Percentiles rank a stretch among this genome's conserved stretches.
phyloP scores from a whole-genome alignment of 495 filamentous ascomycete genomes.

The Viridothelium virens region DNA sequence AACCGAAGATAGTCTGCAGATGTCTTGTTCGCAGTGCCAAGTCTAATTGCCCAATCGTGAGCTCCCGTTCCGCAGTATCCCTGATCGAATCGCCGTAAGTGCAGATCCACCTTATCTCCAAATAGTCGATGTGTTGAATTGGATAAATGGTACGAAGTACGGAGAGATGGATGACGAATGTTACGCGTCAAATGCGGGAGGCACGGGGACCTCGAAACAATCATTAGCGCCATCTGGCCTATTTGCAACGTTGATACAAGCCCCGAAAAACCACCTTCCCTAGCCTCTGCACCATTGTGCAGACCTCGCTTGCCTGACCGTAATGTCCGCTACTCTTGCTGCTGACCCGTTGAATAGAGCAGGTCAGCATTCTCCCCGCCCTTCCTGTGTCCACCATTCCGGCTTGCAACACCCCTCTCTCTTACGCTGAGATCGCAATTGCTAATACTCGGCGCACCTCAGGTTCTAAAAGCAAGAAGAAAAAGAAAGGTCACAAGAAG shows the following conservation, averaged over 20 bases:
- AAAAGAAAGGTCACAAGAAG: constrained; percentile 5
- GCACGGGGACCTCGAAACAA: not conserved
- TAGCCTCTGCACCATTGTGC: not conserved
- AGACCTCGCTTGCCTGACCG: not conserved
- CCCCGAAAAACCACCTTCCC: not conserved
- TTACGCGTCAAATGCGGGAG: constrained; percentile 11
- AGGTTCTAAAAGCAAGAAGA: not conserved
- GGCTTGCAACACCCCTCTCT: not conserved
- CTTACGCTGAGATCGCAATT: not conserved
- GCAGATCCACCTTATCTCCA: too few relatives aligned
- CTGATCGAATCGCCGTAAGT: too few relatives aligned
- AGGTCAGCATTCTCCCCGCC: not conserved
- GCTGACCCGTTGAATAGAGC: not conserved
- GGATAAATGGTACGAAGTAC: not conserved
- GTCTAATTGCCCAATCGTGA: too few relatives aligned
- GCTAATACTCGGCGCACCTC: not conserved
- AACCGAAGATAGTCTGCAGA: too few relatives aligned
- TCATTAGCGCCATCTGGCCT: not conserved
- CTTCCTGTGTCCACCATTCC: not conserved
- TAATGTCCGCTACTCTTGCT: constrained; percentile 1
- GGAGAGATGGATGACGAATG: not conserved
- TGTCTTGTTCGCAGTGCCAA: too few relatives aligned
- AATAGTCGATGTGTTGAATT: too few relatives aligned
- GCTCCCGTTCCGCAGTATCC: too few relatives aligned
- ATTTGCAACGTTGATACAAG: constrained; percentile 12